phyloP scores from a whole-genome alignment of 768 basidiomycete genomes.

The Glaciozyma martinii region DNA sequence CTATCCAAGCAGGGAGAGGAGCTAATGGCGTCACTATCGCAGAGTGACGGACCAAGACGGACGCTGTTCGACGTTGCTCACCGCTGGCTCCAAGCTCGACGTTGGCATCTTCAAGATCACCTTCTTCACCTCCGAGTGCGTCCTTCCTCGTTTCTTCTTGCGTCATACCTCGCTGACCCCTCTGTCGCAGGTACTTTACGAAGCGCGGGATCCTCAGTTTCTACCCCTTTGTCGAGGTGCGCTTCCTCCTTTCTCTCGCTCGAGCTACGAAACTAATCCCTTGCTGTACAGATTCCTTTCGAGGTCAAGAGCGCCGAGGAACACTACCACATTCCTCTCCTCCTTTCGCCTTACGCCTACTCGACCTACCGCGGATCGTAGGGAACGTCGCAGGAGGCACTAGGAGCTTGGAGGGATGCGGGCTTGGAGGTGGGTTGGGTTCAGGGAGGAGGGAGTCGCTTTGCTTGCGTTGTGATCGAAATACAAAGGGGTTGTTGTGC shows the following conservation, averaged over 20 bases:
- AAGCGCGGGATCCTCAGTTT: constrained; percentile 28
- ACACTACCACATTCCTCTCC: constrained; percentile 37
- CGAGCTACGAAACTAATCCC: neutral
- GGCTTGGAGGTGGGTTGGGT: neutral
- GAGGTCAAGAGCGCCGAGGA: constrained; percentile 33
- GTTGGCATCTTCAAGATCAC: constrained; percentile 37
- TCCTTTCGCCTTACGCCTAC: constrained; percentile 36
- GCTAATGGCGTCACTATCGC: neutral
- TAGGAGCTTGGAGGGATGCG: neutral
- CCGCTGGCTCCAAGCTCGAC: constrained; percentile 17
- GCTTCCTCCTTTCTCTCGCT: neutral
- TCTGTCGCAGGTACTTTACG: constrained; percentile 27
- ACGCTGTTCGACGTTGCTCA: constrained; percentile 31
- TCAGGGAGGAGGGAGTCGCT: neutral
- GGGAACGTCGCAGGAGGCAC: neutral
- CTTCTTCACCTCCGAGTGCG: constrained; percentile 35
- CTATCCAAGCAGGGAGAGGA: neutral
- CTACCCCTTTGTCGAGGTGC: constrained; percentile 38
- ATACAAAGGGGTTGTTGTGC: too few relatives aligned
- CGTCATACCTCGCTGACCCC: neutral
- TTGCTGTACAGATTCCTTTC: constrained; percentile 34
- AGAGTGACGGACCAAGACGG: constrained; percentile 37
- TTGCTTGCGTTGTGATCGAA: too few relatives aligned
- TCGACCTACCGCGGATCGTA: constrained; percentile 37
- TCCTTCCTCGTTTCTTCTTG: constrained; percentile 27